These are phyloP conservation scores for Discostella stelligera DNA, from an alignment of 352 stramenopile species.

Conservation along the genomic window DNA sequence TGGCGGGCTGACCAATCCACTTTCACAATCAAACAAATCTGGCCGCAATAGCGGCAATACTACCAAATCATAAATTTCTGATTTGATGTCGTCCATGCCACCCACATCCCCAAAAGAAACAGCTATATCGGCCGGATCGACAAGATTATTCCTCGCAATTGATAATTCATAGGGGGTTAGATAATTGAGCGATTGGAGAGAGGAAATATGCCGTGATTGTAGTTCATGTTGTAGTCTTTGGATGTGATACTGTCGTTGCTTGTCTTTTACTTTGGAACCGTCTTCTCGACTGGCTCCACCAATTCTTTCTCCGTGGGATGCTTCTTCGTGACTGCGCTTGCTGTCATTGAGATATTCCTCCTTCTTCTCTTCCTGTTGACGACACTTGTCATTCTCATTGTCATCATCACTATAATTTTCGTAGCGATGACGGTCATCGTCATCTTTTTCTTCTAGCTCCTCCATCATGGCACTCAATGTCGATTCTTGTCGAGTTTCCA, in stretches of 20 bases:
- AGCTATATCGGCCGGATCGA: constrained; percentile 90
- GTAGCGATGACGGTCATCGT: not conserved
- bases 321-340: not conserved
- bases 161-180: constrained; percentile 57
- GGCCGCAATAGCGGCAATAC: constrained; percentile 89
- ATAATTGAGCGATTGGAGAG: constrained; percentile 14
- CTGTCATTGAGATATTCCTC: not conserved
- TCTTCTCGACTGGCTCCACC: no score
- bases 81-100: constrained; percentile 93
- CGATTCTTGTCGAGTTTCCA: constrained; percentile 29
- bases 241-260: constrained; percentile 3
- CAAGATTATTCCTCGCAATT: constrained; percentile 89
- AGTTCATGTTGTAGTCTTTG: constrained; percentile 16
- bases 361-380: constrained; percentile 22
- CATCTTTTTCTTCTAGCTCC: constrained; percentile 27
- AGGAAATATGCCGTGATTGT: constrained; percentile 30
- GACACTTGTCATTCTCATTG: no score
- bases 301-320: not conserved
- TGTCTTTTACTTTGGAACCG: constrained; percentile 12
- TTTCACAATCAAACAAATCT: constrained; percentile 89
- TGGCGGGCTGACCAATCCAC: constrained; percentile 86
- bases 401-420: not conserved
- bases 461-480: constrained; percentile 38
- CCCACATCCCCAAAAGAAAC: constrained; percentile 93
- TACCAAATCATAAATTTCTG: constrained; percentile 94